A percentile compares a stretch with the other conserved stretches of the same genome.
phyloP scores from a whole-genome alignment of 192 early-diverging fungal species.

The Haplosporangium gracile region DNA sequence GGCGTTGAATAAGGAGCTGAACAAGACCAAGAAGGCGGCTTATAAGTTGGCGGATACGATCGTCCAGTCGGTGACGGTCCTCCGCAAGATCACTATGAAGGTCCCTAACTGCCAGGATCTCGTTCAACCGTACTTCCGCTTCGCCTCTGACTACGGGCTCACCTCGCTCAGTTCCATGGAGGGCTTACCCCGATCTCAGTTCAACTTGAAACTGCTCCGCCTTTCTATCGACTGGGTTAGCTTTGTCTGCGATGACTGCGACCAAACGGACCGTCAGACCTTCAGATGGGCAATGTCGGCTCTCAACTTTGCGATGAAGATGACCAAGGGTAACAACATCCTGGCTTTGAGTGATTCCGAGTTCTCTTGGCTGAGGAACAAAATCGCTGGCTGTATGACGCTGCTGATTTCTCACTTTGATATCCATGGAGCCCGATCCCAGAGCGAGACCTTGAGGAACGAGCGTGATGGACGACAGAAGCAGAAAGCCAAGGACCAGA shows the following conservation, averaged over 20 bases:
- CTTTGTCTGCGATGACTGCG: slow-evolving; percentile 88
- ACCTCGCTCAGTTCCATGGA: slow-evolving; percentile 60
- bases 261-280: slow-evolving; percentile 82
- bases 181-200: slow-evolving; percentile 62
- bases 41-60: slow-evolving; percentile 67
- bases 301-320: slow-evolving; percentile 85
- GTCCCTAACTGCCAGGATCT: slow-evolving; percentile 69
- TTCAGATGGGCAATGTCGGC: slow-evolving; percentile 89
- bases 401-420: slow-evolving; percentile 88
- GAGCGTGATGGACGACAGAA: slow-evolving; percentile 44
- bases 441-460: slow-evolving; percentile 50
- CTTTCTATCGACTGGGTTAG: slow-evolving; percentile 90
- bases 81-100: slow-evolving; percentile 62
- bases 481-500: slow-evolving; percentile 34
- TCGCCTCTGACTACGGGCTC: slow-evolving; percentile 78
- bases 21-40: slow-evolving; percentile 68
- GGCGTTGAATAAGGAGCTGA: slow-evolving; percentile 67
- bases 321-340: slow-evolving; percentile 80
- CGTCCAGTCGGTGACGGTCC: slow-evolving; percentile 66
- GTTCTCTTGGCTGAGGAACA: slow-evolving; percentile 76
- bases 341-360: slow-evolving; percentile 76
- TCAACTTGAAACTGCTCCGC: slow-evolving; percentile 76
- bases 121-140: slow-evolving; percentile 78
- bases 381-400: slow-evolving; percentile 84
- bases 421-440: slow-evolving; percentile 73